Base-by-base conservation (phyloP, 495 filamentous ascomycete genomes). In the Tuber indicum region DNA sequence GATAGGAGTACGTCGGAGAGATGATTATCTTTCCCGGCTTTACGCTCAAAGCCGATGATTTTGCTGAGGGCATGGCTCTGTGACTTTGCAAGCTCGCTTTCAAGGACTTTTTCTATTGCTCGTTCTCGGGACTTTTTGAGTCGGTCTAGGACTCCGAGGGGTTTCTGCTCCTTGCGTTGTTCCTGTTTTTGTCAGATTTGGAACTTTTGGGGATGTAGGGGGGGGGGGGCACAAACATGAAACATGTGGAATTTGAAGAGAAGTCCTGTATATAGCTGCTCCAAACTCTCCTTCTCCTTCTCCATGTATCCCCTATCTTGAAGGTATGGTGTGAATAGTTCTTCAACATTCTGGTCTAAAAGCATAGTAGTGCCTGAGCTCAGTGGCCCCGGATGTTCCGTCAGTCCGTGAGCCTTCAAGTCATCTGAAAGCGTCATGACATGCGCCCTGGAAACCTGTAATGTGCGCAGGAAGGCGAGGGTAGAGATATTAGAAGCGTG, bases 301-400 rank as follows among this genome's bases (percentile, higher is more conserved):
- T 99, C 96, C 82, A 98, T 97, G 80, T 98, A 98, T 19, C 93
- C 94, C 42, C 93, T 94, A 8, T 95, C 94, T 47, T 94, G 89
- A 72, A 99, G 92, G 82, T 98, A 99, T 0, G 96, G 96, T n/a
- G 98, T 91, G 81, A 99, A 98, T 17, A 99, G 85, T 77, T 98
- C 96, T 78, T 98, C 96, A 62, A 99, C 86, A 85, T 99, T 97
- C 82, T 98, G 96, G 82, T 99, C 96, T 42, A 99, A 87, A 23
- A 92, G 89, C 46, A 95, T 87, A 0, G 94, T 89, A 41, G 93
- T 96, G 80, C 95, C 92, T 3, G 93, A 90, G 8, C 94, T 95
- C 45, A 93, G 92, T 0, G 94, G 90, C 77, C 97, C 96, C 0
- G 96, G 96, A 77, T 97, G 92, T 78, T 98, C 96, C 17, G 95